Conservation (phyloP, 2,329 filamentous ascomycete genomes). For the Xylariales sp. region DNA sequence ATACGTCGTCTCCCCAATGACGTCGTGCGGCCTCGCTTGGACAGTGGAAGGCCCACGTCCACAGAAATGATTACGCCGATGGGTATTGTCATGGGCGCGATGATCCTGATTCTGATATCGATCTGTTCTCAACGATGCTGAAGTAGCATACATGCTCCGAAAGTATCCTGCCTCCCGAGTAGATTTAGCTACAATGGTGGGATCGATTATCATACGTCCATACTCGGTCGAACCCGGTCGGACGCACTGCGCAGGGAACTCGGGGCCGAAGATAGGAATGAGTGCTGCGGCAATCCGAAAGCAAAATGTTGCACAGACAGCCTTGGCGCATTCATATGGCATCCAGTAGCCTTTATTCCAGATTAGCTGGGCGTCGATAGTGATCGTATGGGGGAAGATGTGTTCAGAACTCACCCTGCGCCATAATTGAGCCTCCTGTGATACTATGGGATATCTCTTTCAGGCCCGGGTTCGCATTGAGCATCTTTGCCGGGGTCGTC, state of each 20-base stretch:
- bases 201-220: slow-evolving; percentile 62
- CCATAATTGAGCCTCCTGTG: slow-evolving; percentile 83
- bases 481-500: slow-evolving; percentile 85
- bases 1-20: slow-evolving; percentile 32
- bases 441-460: slow-evolving; percentile 91
- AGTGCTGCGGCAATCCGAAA: slow-evolving; percentile 77
- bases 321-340: slow-evolving; percentile 80
- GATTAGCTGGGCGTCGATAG: no score
- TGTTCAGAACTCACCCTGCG: slow-evolving; percentile 76
- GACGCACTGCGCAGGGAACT: slow-evolving; percentile 72
- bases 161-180: slow-evolving; percentile 43
- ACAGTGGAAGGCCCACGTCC: no score
- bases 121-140: slow-evolving; percentile 17
- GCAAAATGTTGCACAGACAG: slow-evolving; percentile 87
- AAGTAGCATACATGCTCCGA: slow-evolving; percentile 27
- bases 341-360: slow-evolving; percentile 83
- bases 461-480: slow-evolving; percentile 73
- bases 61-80: no score
- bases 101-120: slow-evolving; percentile 18
- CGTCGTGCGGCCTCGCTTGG: slow-evolving; percentile 33
- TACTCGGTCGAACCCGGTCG: slow-evolving; percentile 59
- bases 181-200: slow-evolving; percentile 47
- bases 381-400: no score
- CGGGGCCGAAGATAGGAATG: slow-evolving; percentile 83
- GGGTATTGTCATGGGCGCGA: slow-evolving; percentile 14